Base-by-base conservation (phyloP, 768 basidiomycete genomes). In the Leucogyrophana mollusca region DNA sequence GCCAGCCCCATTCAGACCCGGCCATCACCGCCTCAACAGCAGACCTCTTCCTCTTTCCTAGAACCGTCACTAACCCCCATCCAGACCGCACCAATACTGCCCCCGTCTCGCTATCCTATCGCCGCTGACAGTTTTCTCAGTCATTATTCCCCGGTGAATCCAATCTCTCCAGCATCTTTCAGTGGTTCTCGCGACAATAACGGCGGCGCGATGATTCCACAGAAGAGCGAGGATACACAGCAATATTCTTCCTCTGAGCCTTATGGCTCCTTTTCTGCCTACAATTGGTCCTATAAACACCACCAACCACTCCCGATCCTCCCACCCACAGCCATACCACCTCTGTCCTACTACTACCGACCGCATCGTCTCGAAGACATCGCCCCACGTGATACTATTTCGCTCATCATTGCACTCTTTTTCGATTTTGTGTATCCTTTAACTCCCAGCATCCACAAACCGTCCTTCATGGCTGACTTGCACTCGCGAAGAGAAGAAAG, bases 381-480 rank as follows among this genome's bases (percentile, higher is more conserved):
- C 43, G 87, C 90, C 9, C 87, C 89, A 16, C 76, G 89, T 43
- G 85, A 89, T 47, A 87, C 85, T 4, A 83, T 94, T 39, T 79
- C 81, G 33, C 80, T 89, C 49, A 87, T 95, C 55, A 83, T 94
- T 51, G 78, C 85, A 32, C 79, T 94, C 10, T 96, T 92, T 71
- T 95, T 94, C 61, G 93, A 94, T 64, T 95, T 90, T 61, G 90
- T 94, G 39, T 93, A 93, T 65, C 87, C 90, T 8, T 76, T 95
- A 24, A 94, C 90, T 8, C 93, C 93, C 4, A 92, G 89, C 64
- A 71, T 96, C 35, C 94, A 96, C 70, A 88, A 87, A 59, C 90
- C 90, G 21, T 89, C 87, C 2, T 94, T 94, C 64, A 85, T 92
- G 81, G 85, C 88, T n/a, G 93, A 93, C 68, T 72, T 96, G 23